These are phyloP conservation scores for Fusarium sp. DNA, from an alignment of 2,329 filamentous ascomycete genomes.

Conservation along the genomic window DNA sequence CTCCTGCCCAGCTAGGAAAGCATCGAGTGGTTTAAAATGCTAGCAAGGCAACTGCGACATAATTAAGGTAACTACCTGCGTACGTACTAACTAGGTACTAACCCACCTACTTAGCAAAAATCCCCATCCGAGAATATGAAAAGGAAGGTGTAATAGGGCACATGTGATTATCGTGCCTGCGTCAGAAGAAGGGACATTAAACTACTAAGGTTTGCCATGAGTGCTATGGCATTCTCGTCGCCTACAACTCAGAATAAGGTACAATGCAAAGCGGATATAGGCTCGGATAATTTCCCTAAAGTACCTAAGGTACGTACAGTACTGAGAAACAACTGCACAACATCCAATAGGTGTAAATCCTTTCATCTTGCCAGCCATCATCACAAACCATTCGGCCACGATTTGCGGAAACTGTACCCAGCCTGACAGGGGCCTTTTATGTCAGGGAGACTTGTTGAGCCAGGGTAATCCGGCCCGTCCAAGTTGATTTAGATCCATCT, in stretches of 20 bases:
- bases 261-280: background rate
- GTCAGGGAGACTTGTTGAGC: constrained; percentile 22
- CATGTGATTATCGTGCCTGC: constrained; percentile 18
- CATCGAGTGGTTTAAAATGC: constrained; percentile 17
- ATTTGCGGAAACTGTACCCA: constrained; percentile 38
- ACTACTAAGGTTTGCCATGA: background rate
- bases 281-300: background rate
- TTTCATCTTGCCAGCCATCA: constrained; percentile 31
- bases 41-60: constrained; percentile 2
- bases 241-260: background rate
- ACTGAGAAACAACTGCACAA: background rate
- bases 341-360: constrained; percentile 10
- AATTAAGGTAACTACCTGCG: background rate
- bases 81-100: background rate
- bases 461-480: constrained; percentile 36
- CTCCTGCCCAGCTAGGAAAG: constrained; percentile 38
- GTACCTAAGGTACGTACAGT: background rate
- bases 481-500: constrained; percentile 44
- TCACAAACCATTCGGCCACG: constrained; percentile 26
- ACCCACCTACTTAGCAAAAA: background rate
- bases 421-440: constrained; percentile 24
- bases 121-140: background rate
- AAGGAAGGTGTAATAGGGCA: background rate
- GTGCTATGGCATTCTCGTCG: background rate
- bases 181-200: constrained; percentile 11